Percentiles rank a stretch among this genome's conserved stretches.
Conservation (phyloP, 2,329 filamentous ascomycete species). For the Fusarium avenaceum region DNA sequence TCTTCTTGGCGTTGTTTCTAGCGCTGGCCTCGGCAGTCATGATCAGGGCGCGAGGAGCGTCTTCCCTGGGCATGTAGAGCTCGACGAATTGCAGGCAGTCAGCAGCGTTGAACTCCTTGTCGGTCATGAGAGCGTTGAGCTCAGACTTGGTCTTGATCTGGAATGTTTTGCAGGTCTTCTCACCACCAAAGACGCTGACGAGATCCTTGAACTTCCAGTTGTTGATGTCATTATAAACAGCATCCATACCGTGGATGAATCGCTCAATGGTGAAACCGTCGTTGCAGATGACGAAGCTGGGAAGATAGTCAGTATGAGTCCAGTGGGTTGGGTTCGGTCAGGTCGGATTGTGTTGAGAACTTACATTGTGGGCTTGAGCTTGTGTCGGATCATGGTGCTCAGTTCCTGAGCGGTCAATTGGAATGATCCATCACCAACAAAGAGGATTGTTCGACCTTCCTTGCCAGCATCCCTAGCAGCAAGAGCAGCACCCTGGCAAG, state of each 20-base stretch:
- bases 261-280: slow-evolving; percentile 92
- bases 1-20: slow-evolving; percentile 70
- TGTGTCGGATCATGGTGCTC: slow-evolving; percentile 83
- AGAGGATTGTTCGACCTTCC: slow-evolving; percentile 79
- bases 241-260: slow-evolving; percentile 86
- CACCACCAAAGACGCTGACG: slow-evolving; percentile 76
- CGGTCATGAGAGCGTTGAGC: slow-evolving; percentile 73
- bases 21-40: slow-evolving; percentile 79
- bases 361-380: slow-evolving; percentile 81
- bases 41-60: slow-evolving; percentile 79
- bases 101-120: slow-evolving; percentile 73
- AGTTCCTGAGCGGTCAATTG: slow-evolving; percentile 88
- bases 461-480: slow-evolving; percentile 75
- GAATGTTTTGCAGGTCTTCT: slow-evolving; percentile 72
- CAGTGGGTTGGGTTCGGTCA: neutral
- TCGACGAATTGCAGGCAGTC: slow-evolving; percentile 79
- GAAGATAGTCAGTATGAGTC: slow-evolving; percentile 38
- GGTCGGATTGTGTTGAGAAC: slow-evolving; percentile 47
- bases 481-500: slow-evolving; percentile 75
- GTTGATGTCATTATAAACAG: slow-evolving; percentile 83
- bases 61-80: slow-evolving; percentile 82
- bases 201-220: slow-evolving; percentile 80
- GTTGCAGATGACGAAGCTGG: slow-evolving; percentile 85
- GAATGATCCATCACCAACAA: slow-evolving; percentile 90
- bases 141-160: slow-evolving; percentile 77